These are phyloP conservation scores for Trichopus zeylanicus DNA, from an alignment of 116 monocot genomes.

Conservation along the genomic window DNA sequence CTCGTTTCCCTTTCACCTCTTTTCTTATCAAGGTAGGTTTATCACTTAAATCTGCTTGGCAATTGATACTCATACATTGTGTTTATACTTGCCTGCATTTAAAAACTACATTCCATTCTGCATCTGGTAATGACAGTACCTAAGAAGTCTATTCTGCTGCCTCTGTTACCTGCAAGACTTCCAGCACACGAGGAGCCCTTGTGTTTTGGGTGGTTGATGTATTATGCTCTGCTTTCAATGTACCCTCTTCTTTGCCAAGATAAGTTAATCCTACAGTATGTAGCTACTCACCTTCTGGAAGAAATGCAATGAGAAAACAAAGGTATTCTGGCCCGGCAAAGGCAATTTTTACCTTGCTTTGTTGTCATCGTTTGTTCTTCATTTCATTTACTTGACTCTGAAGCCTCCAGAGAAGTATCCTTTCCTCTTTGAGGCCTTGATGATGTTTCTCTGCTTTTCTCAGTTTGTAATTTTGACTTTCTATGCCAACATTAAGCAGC, in stretches of 20 bases:
- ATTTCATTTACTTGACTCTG: slow-evolving; percentile 39
- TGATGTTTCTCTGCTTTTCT: slow-evolving; percentile 81
- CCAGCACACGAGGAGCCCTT: slow-evolving; percentile 63
- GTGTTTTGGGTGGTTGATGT: slow-evolving; percentile 53
- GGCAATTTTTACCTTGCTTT: slow-evolving; percentile 24
- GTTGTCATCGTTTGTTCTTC: slow-evolving; percentile 32
- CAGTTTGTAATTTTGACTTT: slow-evolving; percentile 64
- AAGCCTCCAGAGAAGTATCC: slow-evolving; percentile 77
- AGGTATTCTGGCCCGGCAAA: slow-evolving; percentile 12
- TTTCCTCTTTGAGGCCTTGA: slow-evolving; percentile 89
- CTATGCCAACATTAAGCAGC: slow-evolving; percentile 70
- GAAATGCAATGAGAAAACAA: slow-evolving; percentile 1
- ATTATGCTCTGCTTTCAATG: slow-evolving; percentile 76
- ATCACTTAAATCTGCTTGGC: background rate
- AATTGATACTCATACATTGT: too few species aligned
- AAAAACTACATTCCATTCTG: background rate
- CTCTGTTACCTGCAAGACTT: slow-evolving; percentile 90
- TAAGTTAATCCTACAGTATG: slow-evolving; percentile 60
- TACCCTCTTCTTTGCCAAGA: slow-evolving; percentile 80
- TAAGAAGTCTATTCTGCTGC: slow-evolving; percentile 93
- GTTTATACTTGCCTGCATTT: background rate
- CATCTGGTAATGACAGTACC: slow-evolving; percentile 48
- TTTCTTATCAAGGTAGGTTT: slow-evolving; percentile 83
- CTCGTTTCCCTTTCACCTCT: slow-evolving; percentile 87
- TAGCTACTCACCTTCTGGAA: slow-evolving; percentile 28